Evolutionary conservation across 352 stramenopile genomes (phyloP).

Genomic region (Globisporangium middletonii): DNA sequence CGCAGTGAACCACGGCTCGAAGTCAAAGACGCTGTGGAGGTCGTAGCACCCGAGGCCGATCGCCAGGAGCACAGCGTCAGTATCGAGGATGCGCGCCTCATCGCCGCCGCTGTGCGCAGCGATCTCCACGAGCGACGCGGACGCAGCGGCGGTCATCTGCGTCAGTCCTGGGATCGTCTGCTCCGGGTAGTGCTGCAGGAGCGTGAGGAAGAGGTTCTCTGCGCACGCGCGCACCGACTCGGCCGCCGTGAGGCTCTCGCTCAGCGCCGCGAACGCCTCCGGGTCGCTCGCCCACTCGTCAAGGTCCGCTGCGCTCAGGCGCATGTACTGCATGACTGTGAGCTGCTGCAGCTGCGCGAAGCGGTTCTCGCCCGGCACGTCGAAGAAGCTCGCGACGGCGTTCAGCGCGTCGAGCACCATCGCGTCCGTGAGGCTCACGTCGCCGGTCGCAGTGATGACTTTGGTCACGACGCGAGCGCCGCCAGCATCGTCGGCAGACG

Average conservation of each 20-base stretch:
- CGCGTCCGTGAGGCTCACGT: constrained; percentile 62
- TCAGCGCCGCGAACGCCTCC: constrained; percentile 55
- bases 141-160: constrained; percentile 51
- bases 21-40: constrained; percentile 83
- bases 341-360: constrained; percentile 59
- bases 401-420: constrained; percentile 75
- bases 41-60: constrained; percentile 82
- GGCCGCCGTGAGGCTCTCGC: constrained; percentile 69
- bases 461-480: constrained; percentile 51
- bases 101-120: constrained; percentile 10
- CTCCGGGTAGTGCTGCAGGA: constrained; percentile 69
- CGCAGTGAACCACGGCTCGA: constrained; percentile 78
- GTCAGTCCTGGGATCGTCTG: constrained; percentile 66
- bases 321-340: constrained; percentile 77
- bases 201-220: constrained; percentile 79
- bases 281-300: constrained; percentile 68
- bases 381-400: constrained; percentile 53
- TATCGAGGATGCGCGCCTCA: constrained; percentile 42
- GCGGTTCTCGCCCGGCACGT: constrained; percentile 17
- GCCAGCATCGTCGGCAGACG: constrained; percentile 27
- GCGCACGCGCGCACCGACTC: constrained; percentile 76
- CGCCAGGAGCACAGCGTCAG: constrained; percentile 75
- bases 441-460: constrained; percentile 74
- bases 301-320: constrained; percentile 43
- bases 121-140: constrained; percentile 43